Conservation (phyloP, 345 rosid genomes). For the Citrus cavaleriei region DNA sequence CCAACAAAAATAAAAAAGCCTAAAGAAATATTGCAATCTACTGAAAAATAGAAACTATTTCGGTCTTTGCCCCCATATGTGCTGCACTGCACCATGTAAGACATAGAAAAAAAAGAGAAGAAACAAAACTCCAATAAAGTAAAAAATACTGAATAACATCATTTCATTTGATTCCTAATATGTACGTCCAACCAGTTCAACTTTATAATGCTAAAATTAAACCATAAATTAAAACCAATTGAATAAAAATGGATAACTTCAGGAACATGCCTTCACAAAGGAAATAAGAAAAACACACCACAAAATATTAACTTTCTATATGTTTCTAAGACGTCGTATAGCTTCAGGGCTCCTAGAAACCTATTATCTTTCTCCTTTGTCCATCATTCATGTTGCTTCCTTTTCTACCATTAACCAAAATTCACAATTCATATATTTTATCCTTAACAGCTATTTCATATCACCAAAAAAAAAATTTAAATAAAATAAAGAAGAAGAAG, state of each 20-base stretch:
- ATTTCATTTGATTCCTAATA: conserved; percentile 17
- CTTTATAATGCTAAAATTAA: conserved; percentile 1
- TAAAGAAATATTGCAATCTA: not conserved
- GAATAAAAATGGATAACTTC: not conserved
- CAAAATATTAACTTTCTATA: conserved; percentile 63
- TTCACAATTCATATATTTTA: conserved; percentile 16
- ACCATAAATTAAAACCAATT: not conserved
- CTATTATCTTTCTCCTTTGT: conserved; percentile 92
- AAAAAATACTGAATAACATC: conserved; percentile 22
- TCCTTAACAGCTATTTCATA: not conserved
- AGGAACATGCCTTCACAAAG: not conserved
- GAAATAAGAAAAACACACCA: not conserved
- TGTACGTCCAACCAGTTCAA: conserved; percentile 3
- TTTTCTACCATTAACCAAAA: conserved; percentile 43
- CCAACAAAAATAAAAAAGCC: not conserved
- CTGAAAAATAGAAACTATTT: not conserved
- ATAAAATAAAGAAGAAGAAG: too few species aligned
- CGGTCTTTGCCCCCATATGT: conserved; percentile 93
- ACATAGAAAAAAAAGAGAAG: conserved; percentile 19
- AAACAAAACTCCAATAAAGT: conserved; percentile 39
- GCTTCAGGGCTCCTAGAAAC: conserved; percentile 92
- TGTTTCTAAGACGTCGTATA: conserved; percentile 94
- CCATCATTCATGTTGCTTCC: conserved; percentile 96
- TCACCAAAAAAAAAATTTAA: not conserved
- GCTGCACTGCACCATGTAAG: conserved; percentile 52